These are phyloP conservation scores for Pharus latifolius DNA, from an alignment of 176 grass and related monocot genomes.

Conservation along the genomic window DNA sequence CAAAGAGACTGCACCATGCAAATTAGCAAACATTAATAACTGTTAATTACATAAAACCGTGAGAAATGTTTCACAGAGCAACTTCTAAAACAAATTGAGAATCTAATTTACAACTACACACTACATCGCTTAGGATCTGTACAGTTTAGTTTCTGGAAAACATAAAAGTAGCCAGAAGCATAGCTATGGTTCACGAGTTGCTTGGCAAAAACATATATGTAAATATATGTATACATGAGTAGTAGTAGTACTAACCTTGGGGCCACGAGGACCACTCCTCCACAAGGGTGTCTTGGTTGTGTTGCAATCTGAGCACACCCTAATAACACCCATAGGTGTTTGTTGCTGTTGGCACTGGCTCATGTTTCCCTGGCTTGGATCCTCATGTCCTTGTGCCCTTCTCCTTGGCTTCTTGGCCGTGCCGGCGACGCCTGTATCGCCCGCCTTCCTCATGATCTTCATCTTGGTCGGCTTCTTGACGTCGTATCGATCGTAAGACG, in stretches of 20 bases:
- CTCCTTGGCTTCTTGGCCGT: conserved; percentile 46
- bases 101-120: too few species aligned
- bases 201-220: background rate
- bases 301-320: conserved; percentile 94
- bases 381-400: conserved; percentile 18
- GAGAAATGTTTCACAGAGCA: too few species aligned
- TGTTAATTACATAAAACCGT: background rate
- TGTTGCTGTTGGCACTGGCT: background rate
- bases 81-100: too few species aligned
- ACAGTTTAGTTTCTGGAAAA: too few species aligned
- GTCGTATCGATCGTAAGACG: conserved; percentile 39
- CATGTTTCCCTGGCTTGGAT: background rate
- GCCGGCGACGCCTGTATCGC: conserved; percentile 6
- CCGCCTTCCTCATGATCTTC: conserved; percentile 74
- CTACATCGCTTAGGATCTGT: too few species aligned
- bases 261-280: conserved; percentile 94
- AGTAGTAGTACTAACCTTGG: conserved; percentile 43
- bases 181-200: background rate
- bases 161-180: too few species aligned
- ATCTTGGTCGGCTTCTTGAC: conserved; percentile 48
- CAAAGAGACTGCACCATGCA: conserved; percentile 90
- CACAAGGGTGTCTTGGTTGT: conserved; percentile 96
- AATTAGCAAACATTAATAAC: background rate
- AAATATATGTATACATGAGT: background rate
- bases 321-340: conserved; percentile 47